Percentiles rank a stretch among this genome's conserved stretches.
Evolutionary conservation across 169 alveolate species (phyloP).

Genomic region (Plasmodium gallinaceum): DNA sequence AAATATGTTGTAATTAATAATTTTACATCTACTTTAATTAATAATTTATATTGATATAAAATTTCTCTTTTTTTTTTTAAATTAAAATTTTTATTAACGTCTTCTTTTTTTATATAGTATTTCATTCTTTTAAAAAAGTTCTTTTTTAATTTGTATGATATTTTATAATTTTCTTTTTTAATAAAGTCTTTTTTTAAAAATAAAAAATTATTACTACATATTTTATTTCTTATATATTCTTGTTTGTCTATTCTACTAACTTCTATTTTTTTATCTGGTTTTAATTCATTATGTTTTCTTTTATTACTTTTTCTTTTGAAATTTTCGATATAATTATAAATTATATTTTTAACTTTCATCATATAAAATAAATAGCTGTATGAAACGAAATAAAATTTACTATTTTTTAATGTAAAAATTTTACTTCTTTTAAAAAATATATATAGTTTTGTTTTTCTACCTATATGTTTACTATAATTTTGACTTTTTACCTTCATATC

Average conservation of each 20-base stretch:
- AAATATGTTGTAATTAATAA: constrained; percentile 27
- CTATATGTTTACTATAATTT: background rate
- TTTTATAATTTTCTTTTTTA: constrained; percentile 55
- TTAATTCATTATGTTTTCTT: background rate
- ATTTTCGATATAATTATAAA: background rate
- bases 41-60: constrained; percentile 25
- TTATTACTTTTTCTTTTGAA: background rate
- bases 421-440: constrained; percentile 11
- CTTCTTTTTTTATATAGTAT: background rate
- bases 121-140: background rate
- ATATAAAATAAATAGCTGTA: constrained; percentile 25
- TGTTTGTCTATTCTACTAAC: background rate
- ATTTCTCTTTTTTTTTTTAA: background rate
- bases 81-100: background rate
- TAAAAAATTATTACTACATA: constrained; percentile 15
- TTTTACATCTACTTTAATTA: constrained; percentile 52
- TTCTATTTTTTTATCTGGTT: background rate
- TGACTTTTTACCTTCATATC: too few relatives aligned
- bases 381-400: background rate
- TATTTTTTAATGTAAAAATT: constrained; percentile 32
- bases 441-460: background rate
- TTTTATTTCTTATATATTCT: background rate
- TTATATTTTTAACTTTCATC: background rate
- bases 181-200: constrained; percentile 43
- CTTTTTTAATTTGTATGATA: constrained; percentile 13